phyloP scores from a whole-genome alignment of 495 filamentous ascomycete genomes.

The Podospora comata region DNA sequence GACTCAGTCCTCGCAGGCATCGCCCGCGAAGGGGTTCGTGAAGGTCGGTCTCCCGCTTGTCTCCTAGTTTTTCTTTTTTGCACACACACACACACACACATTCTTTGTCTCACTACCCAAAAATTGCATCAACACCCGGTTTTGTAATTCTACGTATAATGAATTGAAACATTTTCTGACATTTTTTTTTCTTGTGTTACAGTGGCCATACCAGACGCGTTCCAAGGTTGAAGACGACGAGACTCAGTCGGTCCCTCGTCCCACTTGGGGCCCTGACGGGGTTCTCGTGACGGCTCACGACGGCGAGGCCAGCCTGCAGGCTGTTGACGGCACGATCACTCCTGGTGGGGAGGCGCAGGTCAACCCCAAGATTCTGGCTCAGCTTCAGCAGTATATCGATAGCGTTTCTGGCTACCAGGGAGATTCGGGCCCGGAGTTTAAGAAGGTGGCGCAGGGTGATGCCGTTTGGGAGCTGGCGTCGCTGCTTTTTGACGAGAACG shows the following conservation, averaged over 20 bases:
- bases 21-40: conserved; percentile 43
- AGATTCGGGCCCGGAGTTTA: conserved; percentile 18
- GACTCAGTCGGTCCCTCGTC: conserved; percentile 61
- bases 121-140: neutral
- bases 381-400: conserved; percentile 35
- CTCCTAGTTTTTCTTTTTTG: conserved; percentile 60
- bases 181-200: conserved; percentile 42
- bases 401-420: conserved; percentile 19
- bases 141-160: conserved; percentile 26
- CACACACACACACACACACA: conserved; percentile 5
- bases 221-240: conserved; percentile 59
- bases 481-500: conserved; percentile 76
- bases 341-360: conserved; percentile 12
- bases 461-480: conserved; percentile 74
- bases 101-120: neutral
- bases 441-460: conserved; percentile 51
- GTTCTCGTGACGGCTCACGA: conserved; percentile 60
- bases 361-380: conserved; percentile 19
- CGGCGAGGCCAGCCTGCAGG: conserved; percentile 25
- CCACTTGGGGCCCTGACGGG: conserved; percentile 74
- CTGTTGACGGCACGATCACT: conserved; percentile 21
- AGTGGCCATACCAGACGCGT: conserved; percentile 85
- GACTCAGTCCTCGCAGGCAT: conserved; percentile 38
- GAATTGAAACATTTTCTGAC: conserved; percentile 43
- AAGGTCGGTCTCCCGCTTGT: conserved; percentile 57